Conservation (phyloP, 768 basidiomycete genomes). For the Coprinopsis cinerea region DNA sequence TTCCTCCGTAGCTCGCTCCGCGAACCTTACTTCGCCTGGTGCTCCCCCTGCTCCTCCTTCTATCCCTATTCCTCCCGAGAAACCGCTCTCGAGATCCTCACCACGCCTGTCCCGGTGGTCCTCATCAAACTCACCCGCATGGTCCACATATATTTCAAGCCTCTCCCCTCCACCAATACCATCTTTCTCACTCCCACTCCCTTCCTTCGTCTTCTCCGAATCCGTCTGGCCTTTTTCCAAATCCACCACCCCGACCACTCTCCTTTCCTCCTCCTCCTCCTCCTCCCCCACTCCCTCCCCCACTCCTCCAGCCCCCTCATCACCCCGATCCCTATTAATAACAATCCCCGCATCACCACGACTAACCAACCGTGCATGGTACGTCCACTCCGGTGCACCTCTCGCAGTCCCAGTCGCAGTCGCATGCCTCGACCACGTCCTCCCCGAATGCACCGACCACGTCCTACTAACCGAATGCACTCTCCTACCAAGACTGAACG, state of each 20-base stretch:
- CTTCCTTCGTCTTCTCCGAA: conserved; percentile 9
- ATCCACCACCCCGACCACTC: conserved; percentile 30
- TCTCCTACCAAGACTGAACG: conserved; percentile 85
- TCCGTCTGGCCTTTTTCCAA: conserved; percentile 1
- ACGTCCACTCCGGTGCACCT: conserved; percentile 72
- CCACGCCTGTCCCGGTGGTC: too few species aligned
- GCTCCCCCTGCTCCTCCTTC: too few species aligned
- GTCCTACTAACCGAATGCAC: conserved; percentile 90
- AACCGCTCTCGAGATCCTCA: too few species aligned
- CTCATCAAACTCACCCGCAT: background rate
- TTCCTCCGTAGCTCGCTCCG: conserved; percentile 11
- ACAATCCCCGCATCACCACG: conserved; percentile 67
- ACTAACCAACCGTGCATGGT: conserved; percentile 63
- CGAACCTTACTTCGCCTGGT: conserved; percentile 8
- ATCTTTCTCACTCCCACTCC: conserved; percentile 17
- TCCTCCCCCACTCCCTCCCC: background rate
- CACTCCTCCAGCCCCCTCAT: background rate
- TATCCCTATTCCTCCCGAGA: too few species aligned
- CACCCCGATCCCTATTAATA: conserved; percentile 70
- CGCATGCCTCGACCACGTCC: conserved; percentile 68
- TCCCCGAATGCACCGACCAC: background rate
- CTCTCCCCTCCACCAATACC: conserved; percentile 15
- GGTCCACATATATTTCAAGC: conserved; percentile 1
- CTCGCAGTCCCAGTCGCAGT: conserved; percentile 17
- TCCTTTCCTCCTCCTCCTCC: background rate